Evolutionary conservation across 306 rosid species (phyloP).

Genomic region (Dicorynia guianensis): DNA sequence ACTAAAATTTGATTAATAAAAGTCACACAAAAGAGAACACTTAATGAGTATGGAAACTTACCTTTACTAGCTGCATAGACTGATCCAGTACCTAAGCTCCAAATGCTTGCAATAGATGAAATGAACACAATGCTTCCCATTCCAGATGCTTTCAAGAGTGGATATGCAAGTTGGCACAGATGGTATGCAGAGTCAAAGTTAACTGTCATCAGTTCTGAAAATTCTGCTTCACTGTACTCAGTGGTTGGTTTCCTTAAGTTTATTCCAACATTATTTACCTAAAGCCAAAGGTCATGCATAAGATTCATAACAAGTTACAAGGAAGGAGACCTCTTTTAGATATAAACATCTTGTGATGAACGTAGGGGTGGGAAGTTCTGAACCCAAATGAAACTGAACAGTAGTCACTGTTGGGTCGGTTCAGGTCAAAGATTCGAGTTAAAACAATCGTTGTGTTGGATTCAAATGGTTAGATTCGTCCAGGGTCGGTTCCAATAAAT

Average conservation of each 20-base stretch:
- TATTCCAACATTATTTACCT: slow-evolving; percentile 89
- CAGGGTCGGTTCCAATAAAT: too few species aligned
- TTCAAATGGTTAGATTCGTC: too few species aligned
- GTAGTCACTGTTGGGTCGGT: too few species aligned
- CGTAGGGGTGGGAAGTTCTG: too few species aligned
- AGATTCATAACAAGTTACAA: background rate
- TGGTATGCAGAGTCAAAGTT: slow-evolving; percentile 81
- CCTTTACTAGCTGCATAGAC: slow-evolving; percentile 83
- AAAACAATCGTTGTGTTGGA: too few species aligned
- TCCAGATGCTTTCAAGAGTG: slow-evolving; percentile 88
- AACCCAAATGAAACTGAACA: too few species aligned
- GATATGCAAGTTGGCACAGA: slow-evolving; percentile 72
- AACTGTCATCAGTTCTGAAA: slow-evolving; percentile 57
- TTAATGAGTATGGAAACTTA: slow-evolving; percentile 33
- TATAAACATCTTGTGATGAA: too few species aligned
- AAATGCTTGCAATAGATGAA: slow-evolving; percentile 72
- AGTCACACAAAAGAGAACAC: background rate
- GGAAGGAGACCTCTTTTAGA: background rate
- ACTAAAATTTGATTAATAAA: slow-evolving; percentile 14
- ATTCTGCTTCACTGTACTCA: slow-evolving; percentile 73
- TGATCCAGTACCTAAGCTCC: slow-evolving; percentile 55
- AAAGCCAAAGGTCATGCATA: background rate
- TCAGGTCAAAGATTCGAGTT: too few species aligned
- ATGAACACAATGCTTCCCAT: slow-evolving; percentile 84
- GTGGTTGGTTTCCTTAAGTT: slow-evolving; percentile 81